These are phyloP conservation scores for Tetracladium setigerum DNA, from an alignment of 495 filamentous ascomycete genomes.

Conservation along the genomic window DNA sequence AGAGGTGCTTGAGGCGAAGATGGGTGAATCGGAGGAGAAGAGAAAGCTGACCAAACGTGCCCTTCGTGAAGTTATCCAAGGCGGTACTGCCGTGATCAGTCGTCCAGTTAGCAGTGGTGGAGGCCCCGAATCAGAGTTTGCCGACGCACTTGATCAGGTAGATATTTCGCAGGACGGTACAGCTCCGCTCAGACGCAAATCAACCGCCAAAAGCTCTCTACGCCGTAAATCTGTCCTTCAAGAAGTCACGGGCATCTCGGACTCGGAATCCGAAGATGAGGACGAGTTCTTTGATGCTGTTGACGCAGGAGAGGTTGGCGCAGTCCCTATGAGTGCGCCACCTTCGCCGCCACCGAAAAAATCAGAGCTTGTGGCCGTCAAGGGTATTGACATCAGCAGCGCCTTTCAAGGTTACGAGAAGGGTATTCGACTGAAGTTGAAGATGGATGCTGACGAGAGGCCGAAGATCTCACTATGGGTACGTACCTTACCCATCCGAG, in stretches of 20 bases:
- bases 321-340: conserved; percentile 45
- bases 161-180: conserved; percentile 16
- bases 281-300: conserved; percentile 98
- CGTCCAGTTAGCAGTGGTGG: conserved; percentile 31
- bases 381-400: conserved; percentile 54
- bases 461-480: conserved; percentile 97
- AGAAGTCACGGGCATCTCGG: conserved; percentile 58
- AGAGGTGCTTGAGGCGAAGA: conserved; percentile 76
- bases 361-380: conserved; percentile 35
- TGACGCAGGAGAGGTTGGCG: conserved; percentile 84
- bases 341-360: conserved; percentile 27
- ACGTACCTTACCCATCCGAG: conserved; percentile 26
- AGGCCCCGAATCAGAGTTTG: conserved; percentile 16
- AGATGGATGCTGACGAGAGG: conserved; percentile 86
- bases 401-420: conserved; percentile 91
- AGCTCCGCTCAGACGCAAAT: conserved; percentile 26
- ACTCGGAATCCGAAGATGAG: conserved; percentile 73
- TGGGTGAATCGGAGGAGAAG: conserved; percentile 87
- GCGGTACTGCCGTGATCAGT: conserved; percentile 37
- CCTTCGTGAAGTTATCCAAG: conserved; percentile 77
- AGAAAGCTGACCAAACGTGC: conserved; percentile 83
- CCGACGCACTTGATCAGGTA: conserved; percentile 27
- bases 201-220: conserved; percentile 34
- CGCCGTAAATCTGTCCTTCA: conserved; percentile 51
- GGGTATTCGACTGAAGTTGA: conserved; percentile 64